A percentile compares a stretch with the other conserved stretches of the same genome.
These are phyloP conservation scores for Takakia lepidozioides DNA, from an alignment of 225 moss, liverwort and hornwort species.

Conservation along the genomic window DNA sequence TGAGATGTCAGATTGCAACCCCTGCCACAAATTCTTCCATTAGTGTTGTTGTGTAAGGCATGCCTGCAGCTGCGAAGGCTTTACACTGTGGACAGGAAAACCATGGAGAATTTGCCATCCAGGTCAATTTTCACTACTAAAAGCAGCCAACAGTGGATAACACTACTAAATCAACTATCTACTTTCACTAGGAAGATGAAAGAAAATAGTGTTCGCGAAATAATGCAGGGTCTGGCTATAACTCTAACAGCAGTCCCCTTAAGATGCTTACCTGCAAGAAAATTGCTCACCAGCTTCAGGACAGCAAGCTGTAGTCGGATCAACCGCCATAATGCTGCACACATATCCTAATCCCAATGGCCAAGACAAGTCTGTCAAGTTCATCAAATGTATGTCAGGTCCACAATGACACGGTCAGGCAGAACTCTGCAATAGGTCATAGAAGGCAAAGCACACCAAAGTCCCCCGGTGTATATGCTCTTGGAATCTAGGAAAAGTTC, in stretches of 20 bases:
- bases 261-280: conserved; percentile 52
- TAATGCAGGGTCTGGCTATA: too few species aligned
- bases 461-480: not conserved
- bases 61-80: too few species aligned
- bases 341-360: conserved; percentile 47
- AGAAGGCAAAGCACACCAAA: not conserved
- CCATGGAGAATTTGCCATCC: too few species aligned
- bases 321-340: conserved; percentile 58
- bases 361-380: not conserved
- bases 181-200: too few species aligned
- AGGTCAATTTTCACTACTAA: too few species aligned
- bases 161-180: too few species aligned
- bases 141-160: too few species aligned
- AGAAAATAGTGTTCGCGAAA: too few species aligned
- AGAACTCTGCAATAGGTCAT: not conserved
- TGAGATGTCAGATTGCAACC: conserved; percentile 65
- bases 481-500: not conserved
- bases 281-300: conserved; percentile 41
- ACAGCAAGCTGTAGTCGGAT: conserved; percentile 61
- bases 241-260: too few species aligned
- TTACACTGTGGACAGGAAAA: too few species aligned
- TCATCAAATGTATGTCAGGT: not conserved
- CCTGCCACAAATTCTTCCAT: too few species aligned
- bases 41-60: too few species aligned
- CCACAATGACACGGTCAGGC: not conserved